Evolutionary conservation across 1,284 basidiomycete genomes (phyloP), one percentile per base, ranked within the genome.

Genomic region (Macrocybe sp.): DNA sequence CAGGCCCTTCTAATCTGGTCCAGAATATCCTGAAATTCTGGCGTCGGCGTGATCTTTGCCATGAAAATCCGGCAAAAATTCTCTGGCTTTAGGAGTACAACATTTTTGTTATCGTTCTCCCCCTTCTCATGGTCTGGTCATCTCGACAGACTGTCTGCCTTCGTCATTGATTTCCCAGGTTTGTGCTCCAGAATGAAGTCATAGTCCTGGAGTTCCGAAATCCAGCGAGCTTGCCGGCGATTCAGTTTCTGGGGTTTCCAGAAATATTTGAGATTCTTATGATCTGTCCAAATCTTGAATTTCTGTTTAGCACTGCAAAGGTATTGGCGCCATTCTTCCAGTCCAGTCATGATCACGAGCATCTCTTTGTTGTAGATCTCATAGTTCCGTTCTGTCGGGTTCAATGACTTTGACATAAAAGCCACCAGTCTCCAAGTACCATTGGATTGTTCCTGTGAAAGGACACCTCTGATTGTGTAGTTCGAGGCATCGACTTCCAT

Each of bases 311-410:
- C 35, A 11, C 70, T 69, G 51, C 60, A 40, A 0, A 69, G 49
- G 47, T 68, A 71, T 32, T 72, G 66, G 30, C 61, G 41, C 74
- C 70, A 78, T 39, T 50, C 42, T 1, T 50, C 28, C 0, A 53
- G 33, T 6, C 49, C 45, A 1, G 12, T 4, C 10, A 72, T 62
- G 12, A 75, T 65, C 0, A 67, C 66, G 0, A 77, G 36, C 11
- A 80, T 46, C 60, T 81, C 74, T 46, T 68, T 62, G 52, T 81
- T 69, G 53, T 75, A 67, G 33, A 73, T 70, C 14, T 68, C 60
- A 55, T 76, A 79, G 52, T 78, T 78, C 4, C 58, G 43, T 57
- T 68, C 56, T 2, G 56, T 47, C 32, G 53, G 48, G 29, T 56
- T 57, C 8, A 73, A 49, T 0, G 56, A 32, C 45, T 66, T 57